Evolutionary conservation across 108 stramenopile species (phyloP), one percentile per base, ranked within the genome.

Genomic region (Cyclotella cryptica): DNA sequence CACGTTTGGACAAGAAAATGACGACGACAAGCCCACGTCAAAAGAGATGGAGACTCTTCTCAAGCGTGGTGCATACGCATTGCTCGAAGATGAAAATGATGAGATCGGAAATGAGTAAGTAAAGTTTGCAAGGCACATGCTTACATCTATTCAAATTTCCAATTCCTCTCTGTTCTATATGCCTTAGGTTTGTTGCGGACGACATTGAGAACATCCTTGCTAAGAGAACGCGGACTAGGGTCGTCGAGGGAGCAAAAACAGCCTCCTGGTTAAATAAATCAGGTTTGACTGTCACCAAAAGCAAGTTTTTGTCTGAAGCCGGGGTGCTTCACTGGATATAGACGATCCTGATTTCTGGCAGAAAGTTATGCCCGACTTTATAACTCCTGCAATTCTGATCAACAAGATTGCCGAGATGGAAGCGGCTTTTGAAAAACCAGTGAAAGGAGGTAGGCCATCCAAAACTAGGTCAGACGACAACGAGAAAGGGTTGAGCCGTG

Each of bases 311-410:
- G 3, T 72, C 79, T 40, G 93, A 92, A 59, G 76, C 76, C 15
- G 88, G 88, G 77, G 89, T 17, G 94, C 91, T 35, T 85, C 72
- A 2, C 72, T 95, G 45, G 92, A 97, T 55, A 73, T 83, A 2
- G 89, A 97, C 70, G 97, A 97, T 62, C 97, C 97, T 18, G 67
- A 91, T 52, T 98, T 98, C 60, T 98, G 97, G 97, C 90, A 96
- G 55, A 97, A 96, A 69, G 94, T 97, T 19, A 94, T 98, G 95
- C 97, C 97, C 10, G 94, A 96, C 75, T 94, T 96, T 66, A 84
- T 94, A 42, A 96, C 94, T n/a, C 92, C 96, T 10, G 71, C 84
- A 35, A 90, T 95, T 59, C 43, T 77, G n/a, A 54, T 81, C 53
- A 84, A 76, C 26, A 77, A 65, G 60, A 74, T 78, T 40, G 47